phyloP scores from a whole-genome alignment of 768 basidiomycete species.

The Boletus rufocinnamomeus region DNA sequence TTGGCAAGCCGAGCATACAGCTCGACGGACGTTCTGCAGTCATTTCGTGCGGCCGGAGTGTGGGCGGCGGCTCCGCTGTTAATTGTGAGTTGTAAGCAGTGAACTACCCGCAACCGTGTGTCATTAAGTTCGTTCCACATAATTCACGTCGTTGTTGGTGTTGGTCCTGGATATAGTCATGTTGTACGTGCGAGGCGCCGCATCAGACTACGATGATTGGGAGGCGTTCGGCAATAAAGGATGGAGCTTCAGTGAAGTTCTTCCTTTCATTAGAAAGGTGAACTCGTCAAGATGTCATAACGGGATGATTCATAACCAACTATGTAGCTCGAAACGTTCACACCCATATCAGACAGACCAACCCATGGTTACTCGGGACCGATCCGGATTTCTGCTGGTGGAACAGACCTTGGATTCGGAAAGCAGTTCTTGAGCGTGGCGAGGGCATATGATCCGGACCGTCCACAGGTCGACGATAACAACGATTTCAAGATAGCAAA shows the following conservation, averaged over 20 bases:
- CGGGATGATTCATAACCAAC: conserved; percentile 40
- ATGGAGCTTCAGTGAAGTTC: conserved; percentile 59
- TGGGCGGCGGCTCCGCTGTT: conserved; percentile 65
- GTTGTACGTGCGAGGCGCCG: conserved; percentile 58
- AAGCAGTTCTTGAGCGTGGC: conserved; percentile 51
- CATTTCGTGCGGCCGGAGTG: conserved; percentile 47
- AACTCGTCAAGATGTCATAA: not conserved
- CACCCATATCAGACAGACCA: conserved; percentile 30
- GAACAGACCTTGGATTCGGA: conserved; percentile 17
- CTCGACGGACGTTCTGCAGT: conserved; percentile 46
- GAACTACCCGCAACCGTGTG: too few relatives aligned
- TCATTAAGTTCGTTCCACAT: too few relatives aligned
- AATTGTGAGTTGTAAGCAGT: conserved; percentile 46
- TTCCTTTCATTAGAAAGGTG: conserved; percentile 63
- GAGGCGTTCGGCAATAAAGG: conserved; percentile 50
- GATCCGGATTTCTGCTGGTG: conserved; percentile 24
- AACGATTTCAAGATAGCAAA: conserved; percentile 43
- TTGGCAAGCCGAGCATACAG: conserved; percentile 41
- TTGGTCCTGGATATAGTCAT: conserved; percentile 37
- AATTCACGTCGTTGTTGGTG: too few relatives aligned
- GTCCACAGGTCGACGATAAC: conserved; percentile 45
- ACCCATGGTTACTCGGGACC: conserved; percentile 42
- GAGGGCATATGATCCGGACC: conserved; percentile 46
- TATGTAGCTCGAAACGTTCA: conserved; percentile 46
- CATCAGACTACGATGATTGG: conserved; percentile 71